phyloP scores from a whole-genome alignment of 768 basidiomycete genomes.

The Pulveroboletus sp. region DNA sequence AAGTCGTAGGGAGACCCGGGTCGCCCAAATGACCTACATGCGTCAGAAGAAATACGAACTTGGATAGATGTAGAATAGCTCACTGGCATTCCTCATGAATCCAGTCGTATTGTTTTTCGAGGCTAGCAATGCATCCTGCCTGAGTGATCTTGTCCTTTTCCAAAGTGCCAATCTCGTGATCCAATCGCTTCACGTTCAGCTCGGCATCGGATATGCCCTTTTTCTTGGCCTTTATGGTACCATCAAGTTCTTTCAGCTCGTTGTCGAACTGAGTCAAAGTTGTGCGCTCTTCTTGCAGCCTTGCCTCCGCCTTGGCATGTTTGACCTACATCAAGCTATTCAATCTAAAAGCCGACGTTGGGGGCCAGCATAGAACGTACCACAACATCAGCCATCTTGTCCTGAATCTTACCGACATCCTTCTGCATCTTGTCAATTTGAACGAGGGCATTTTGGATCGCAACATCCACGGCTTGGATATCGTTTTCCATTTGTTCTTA shows the following conservation, averaged over 20 bases:
- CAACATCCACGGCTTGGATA: slow-evolving; percentile 22
- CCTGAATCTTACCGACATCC: slow-evolving; percentile 58
- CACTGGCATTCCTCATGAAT: slow-evolving; percentile 84
- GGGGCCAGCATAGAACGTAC: slow-evolving; percentile 10
- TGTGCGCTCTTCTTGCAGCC: slow-evolving; percentile 80
- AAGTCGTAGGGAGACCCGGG: slow-evolving; percentile 82
- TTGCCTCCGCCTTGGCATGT: slow-evolving; percentile 61
- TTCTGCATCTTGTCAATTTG: slow-evolving; percentile 52
- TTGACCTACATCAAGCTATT: slow-evolving; percentile 36
- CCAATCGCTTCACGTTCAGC: slow-evolving; percentile 56
- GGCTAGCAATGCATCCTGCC: slow-evolving; percentile 44
- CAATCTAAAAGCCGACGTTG: background rate
- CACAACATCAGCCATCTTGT: slow-evolving; percentile 36
- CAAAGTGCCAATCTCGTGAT: slow-evolving; percentile 61
- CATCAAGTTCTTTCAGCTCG: slow-evolving; percentile 81
- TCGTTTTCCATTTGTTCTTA: slow-evolving; percentile 30
- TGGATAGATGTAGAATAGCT: slow-evolving; percentile 27
- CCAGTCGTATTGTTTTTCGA: slow-evolving; percentile 88
- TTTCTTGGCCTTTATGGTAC: slow-evolving; percentile 78
- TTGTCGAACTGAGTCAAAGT: slow-evolving; percentile 84
- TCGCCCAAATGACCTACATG: slow-evolving; percentile 75
- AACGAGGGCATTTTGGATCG: slow-evolving; percentile 29
- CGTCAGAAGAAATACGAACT: background rate
- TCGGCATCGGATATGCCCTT: slow-evolving; percentile 63
- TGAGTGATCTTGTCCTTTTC: slow-evolving; percentile 62